phyloP scores from a whole-genome alignment of 2,329 filamentous ascomycete species.

The Saccharata proteae region DNA sequence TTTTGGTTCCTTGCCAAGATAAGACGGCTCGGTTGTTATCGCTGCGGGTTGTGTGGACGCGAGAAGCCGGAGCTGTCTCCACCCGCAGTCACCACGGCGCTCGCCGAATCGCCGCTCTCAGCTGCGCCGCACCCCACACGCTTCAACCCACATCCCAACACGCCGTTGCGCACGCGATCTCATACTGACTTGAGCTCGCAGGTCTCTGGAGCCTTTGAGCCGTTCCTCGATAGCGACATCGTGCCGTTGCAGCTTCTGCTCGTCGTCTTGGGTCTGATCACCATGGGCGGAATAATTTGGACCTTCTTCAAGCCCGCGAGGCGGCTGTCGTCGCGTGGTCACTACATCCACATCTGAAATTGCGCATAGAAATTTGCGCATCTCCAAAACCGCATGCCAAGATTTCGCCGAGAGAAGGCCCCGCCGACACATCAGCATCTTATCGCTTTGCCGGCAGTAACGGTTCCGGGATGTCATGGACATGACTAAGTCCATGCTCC shows the following conservation, averaged over 20 bases:
- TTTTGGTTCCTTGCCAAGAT: not conserved
- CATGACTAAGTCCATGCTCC: no score
- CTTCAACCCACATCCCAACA: not conserved
- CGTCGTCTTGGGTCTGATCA: slow-evolving; percentile 1
- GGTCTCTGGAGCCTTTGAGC: slow-evolving; percentile 1
- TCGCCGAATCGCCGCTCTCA: not conserved
- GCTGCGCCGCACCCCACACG: not conserved
- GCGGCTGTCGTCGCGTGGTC: no score
- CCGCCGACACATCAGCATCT: no score
- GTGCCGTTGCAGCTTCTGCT: slow-evolving; percentile 3
- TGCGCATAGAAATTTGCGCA: no score
- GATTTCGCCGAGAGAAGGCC: no score
- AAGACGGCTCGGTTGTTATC: not conserved
- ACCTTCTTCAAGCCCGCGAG: no score
- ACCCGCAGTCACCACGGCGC: no score
- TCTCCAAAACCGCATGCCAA: no score
- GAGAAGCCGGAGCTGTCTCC: not conserved
- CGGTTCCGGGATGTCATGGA: no score
- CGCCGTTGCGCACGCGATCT: not conserved
- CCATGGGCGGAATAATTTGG: no score
- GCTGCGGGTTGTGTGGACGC: not conserved
- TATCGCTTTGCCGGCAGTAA: no score
- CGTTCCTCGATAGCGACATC: slow-evolving; percentile 2
- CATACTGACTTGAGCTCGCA: not conserved
- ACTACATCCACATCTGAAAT: no score